phyloP scores from a whole-genome alignment of 1,284 basidiomycete genomes.

The Austroboletus niveus region DNA sequence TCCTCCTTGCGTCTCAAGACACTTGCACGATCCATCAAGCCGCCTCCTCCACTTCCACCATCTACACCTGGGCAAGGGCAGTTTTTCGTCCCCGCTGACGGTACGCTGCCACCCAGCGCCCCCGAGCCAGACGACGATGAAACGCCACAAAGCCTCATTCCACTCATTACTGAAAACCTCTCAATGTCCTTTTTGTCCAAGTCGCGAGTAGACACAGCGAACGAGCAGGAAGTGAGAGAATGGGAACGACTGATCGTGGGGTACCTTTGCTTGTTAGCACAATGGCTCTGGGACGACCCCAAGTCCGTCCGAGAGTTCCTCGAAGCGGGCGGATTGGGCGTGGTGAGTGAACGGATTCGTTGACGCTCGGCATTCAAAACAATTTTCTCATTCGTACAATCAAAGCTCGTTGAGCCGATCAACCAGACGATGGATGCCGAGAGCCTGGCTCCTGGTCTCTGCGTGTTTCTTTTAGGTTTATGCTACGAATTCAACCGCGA shows the following conservation, averaged over 20 bases:
- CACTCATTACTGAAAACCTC: constrained; percentile 70
- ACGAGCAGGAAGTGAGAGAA: constrained; percentile 61
- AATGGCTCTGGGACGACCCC: constrained; percentile 98
- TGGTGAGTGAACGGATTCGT: constrained; percentile 53
- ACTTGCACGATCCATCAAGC: constrained; percentile 68
- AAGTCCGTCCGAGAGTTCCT: constrained; percentile 87
- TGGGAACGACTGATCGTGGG: constrained; percentile 91
- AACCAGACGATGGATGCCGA: constrained; percentile 89
- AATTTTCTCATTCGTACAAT: neutral
- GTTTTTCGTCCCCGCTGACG: constrained; percentile 77
- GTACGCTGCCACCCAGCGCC: constrained; percentile 36
- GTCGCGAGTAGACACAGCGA: constrained; percentile 65
- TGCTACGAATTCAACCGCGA: constrained; percentile 96
- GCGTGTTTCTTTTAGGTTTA: constrained; percentile 88
- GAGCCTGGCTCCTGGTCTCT: constrained; percentile 85
- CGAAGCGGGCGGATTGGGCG: constrained; percentile 85
- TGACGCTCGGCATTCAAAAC: neutral
- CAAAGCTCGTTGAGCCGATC: constrained; percentile 88
- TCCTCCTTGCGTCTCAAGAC: constrained; percentile 73
- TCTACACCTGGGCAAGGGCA: constrained; percentile 37
- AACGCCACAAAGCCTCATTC: constrained; percentile 64
- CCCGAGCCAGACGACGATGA: constrained; percentile 51
- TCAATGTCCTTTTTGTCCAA: constrained; percentile 68
- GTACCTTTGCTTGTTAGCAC: constrained; percentile 80
- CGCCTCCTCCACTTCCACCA: constrained; percentile 39